phyloP scores from a whole-genome alignment of 2,329 filamentous ascomycete species.

The Cladosporium oxysporum region DNA sequence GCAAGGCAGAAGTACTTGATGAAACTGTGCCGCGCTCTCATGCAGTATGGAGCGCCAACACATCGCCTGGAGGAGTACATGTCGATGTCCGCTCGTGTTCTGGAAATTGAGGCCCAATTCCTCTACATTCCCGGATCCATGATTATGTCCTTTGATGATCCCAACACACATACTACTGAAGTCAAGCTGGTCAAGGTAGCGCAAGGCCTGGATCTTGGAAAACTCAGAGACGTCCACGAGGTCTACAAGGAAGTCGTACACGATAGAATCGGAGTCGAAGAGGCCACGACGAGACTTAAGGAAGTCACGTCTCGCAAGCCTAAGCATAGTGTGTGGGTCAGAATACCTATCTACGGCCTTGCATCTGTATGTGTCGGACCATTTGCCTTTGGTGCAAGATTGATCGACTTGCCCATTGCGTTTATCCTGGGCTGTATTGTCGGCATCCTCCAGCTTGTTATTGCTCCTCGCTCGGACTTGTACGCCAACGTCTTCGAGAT shows the following conservation, averaged over 20 bases:
- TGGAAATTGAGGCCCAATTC: constrained; percentile 87
- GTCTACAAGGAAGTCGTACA: constrained; percentile 82
- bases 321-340: constrained; percentile 52
- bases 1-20: constrained; percentile 80
- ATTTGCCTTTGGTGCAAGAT: constrained; percentile 75
- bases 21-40: constrained; percentile 80
- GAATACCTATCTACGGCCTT: constrained; percentile 70
- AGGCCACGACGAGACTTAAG: constrained; percentile 65
- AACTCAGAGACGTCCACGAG: constrained; percentile 71
- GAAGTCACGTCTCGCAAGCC: constrained; percentile 60
- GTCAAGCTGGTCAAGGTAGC: constrained; percentile 70
- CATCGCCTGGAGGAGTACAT: constrained; percentile 91
- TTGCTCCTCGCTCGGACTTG: constrained; percentile 72
- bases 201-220: constrained; percentile 73
- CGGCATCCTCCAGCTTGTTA: constrained; percentile 71
- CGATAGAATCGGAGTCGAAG: constrained; percentile 70
- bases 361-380: constrained; percentile 76
- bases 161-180: constrained; percentile 72
- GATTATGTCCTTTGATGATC: constrained; percentile 87
- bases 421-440: constrained; percentile 76
- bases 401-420: constrained; percentile 75
- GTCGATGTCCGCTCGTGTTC: constrained; percentile 82
- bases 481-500: constrained; percentile 59
- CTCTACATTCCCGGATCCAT: constrained; percentile 90
- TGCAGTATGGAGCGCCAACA: constrained; percentile 87